A percentile compares a stretch with the other conserved stretches of the same genome.
Evolutionary conservation across 176 grass and related monocot species (phyloP).

Genomic region (Paspalum notatum): DNA sequence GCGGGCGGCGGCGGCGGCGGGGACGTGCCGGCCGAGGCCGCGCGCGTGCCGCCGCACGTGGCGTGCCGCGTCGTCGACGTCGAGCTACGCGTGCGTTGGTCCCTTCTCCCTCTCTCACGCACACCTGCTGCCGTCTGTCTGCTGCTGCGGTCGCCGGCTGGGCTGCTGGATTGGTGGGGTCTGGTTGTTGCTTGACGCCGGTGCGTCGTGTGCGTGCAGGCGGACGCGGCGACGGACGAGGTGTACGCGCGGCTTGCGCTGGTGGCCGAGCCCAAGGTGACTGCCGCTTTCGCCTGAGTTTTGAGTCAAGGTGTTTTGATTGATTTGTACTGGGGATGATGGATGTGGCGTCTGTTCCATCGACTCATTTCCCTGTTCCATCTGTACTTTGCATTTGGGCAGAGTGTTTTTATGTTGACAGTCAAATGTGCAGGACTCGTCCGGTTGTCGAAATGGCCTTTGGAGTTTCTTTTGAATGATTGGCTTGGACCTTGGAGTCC

Average conservation of each 20-base stretch:
- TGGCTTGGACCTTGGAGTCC: not conserved
- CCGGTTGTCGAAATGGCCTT: not conserved
- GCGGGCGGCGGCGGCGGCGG: slow-evolving; percentile 29
- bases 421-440: not conserved
- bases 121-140: too few relatives aligned
- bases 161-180: slow-evolving; percentile 3
- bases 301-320: not conserved
- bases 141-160: too few relatives aligned
- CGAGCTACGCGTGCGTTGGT: slow-evolving; percentile 71
- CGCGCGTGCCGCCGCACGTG: slow-evolving; percentile 64
- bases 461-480: not conserved
- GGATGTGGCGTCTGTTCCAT: not conserved
- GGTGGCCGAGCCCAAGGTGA: slow-evolving; percentile 67
- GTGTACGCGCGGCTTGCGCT: slow-evolving; percentile 84
- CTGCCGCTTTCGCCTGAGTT: not conserved
- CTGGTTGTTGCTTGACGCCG: not conserved
- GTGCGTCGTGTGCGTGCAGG: slow-evolving; percentile 51
- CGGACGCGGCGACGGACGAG: slow-evolving; percentile 86
- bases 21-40: slow-evolving; percentile 11
- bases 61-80: slow-evolving; percentile 82
- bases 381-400: slow-evolving; percentile 14
- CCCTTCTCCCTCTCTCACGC: not conserved
- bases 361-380: not conserved
- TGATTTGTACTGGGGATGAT: not conserved
- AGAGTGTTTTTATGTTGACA: not conserved